These are phyloP conservation scores for Coccomyxa sp. DNA, from an alignment of 139 green algal genomes.

Conservation along the genomic window DNA sequence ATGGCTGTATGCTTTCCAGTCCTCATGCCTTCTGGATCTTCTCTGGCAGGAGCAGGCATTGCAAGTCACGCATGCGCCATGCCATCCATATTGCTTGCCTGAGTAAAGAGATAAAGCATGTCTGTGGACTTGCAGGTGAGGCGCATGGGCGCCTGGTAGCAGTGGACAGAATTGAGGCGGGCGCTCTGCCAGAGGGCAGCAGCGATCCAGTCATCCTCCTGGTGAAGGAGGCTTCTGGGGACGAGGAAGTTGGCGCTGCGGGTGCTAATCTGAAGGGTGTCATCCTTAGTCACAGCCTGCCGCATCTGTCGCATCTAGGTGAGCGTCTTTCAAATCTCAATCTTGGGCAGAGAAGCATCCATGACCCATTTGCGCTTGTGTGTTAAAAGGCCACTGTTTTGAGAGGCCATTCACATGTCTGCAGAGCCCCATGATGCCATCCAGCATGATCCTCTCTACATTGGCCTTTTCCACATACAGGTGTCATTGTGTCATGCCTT, in stretches of 20 bases:
- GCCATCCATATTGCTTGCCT: too few relatives aligned
- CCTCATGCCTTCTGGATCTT: not conserved
- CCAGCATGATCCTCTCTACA: too few relatives aligned
- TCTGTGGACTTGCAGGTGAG: slow-evolving; percentile 34
- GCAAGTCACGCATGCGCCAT: not conserved
- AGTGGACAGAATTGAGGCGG: slow-evolving; percentile 53
- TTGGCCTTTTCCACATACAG: too few relatives aligned
- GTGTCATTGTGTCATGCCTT: too few relatives aligned
- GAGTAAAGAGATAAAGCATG: too few relatives aligned
- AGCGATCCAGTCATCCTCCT: slow-evolving; percentile 53
- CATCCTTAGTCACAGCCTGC: slow-evolving; percentile 86
- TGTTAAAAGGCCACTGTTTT: too few relatives aligned
- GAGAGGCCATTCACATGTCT: too few relatives aligned
- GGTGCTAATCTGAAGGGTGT: slow-evolving; percentile 66
- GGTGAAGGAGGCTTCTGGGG: slow-evolving; percentile 69
- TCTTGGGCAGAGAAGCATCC: not conserved
- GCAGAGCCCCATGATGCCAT: too few relatives aligned
- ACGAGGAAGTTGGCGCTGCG: slow-evolving; percentile 88
- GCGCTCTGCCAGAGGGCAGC: slow-evolving; percentile 32
- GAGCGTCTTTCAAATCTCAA: not conserved
- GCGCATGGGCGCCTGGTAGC: slow-evolving; percentile 60
- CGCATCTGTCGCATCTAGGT: slow-evolving; percentile 92
- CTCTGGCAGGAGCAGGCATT: slow-evolving; percentile 5
- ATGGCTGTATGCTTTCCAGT: too few relatives aligned
- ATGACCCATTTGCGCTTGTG: too few relatives aligned